phyloP scores from a whole-genome alignment of 2,329 filamentous ascomycete species.

The Truncatella angustata region DNA sequence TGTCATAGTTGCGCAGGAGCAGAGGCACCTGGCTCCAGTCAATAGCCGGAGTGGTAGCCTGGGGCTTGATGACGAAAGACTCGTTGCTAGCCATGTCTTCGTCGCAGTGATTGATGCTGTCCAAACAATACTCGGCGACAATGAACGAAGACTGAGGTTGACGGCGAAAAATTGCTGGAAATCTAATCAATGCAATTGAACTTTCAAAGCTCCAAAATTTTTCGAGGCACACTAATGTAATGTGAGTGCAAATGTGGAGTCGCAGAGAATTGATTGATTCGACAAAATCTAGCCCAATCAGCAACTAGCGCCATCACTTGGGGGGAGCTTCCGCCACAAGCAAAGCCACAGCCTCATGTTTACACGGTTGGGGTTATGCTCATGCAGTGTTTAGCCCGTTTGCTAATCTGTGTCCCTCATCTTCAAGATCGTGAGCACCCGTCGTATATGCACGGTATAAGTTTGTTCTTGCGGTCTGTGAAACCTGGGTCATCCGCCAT shows the following conservation, averaged over 20 bases:
- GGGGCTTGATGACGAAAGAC: slow-evolving; percentile 89
- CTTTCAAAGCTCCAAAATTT: slow-evolving; percentile 32
- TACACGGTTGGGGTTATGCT: no score
- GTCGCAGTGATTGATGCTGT: not conserved
- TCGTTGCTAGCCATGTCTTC: slow-evolving; percentile 39
- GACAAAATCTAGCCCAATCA: slow-evolving; percentile 1
- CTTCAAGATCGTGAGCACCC: no score
- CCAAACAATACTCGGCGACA: not conserved
- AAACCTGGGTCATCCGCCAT: no score
- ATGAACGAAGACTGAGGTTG: slow-evolving; percentile 13
- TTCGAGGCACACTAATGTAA: no score
- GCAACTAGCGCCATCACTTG: not conserved
- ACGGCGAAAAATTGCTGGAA: slow-evolving; percentile 19
- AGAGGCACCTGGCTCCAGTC: slow-evolving; percentile 91
- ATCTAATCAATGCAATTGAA: slow-evolving; percentile 15
- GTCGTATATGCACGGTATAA: no score
- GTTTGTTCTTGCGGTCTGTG: no score
- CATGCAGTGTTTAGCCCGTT: no score
- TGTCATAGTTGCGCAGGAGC: slow-evolving; percentile 93
- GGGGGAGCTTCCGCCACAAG: slow-evolving; percentile 9
- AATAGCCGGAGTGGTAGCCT: slow-evolving; percentile 73
- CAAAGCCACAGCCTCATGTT: not conserved
- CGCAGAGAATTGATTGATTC: slow-evolving; percentile 1
- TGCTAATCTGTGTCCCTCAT: no score
- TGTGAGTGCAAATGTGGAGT: slow-evolving; percentile 21